A percentile compares a stretch with the other conserved stretches of the same genome.
Conservation (phyloP, 768 basidiomycete species). For the Termitomyces sp. region DNA sequence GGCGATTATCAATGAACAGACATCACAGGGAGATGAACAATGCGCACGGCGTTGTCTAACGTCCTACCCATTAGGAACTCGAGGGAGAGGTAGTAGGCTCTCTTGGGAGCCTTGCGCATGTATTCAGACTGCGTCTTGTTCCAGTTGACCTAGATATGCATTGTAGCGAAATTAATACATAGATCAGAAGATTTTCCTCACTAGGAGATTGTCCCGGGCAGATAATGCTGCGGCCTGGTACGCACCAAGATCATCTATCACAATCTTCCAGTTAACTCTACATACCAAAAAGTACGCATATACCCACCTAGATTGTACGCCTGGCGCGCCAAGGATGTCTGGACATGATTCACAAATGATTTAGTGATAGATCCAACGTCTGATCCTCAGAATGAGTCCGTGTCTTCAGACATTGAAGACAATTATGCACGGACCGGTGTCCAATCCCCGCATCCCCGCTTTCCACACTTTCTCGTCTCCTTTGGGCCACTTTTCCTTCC, state of each 20-base stretch:
- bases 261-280: background rate
- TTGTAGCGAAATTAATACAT: background rate
- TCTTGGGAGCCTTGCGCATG: constrained; percentile 79
- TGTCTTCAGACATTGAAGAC: background rate
- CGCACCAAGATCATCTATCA: constrained; percentile 67
- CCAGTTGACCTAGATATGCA: constrained; percentile 61
- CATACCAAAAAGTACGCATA: background rate
- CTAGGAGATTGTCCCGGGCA: constrained; percentile 83
- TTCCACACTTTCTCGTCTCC: constrained; percentile 79
- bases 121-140: constrained; percentile 74
- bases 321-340: constrained; percentile 87
- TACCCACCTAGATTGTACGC: constrained; percentile 74
- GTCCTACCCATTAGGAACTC: constrained; percentile 89
- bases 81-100: constrained; percentile 93
- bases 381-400: constrained; percentile 17
- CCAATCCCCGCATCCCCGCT: constrained; percentile 48
- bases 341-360: constrained; percentile 77
- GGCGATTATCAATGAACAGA: constrained; percentile 13
- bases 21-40: constrained; percentile 42
- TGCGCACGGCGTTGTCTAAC: constrained; percentile 56
- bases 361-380: constrained; percentile 60
- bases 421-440: constrained; percentile 38
- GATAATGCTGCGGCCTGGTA: constrained; percentile 91
- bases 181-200: constrained; percentile 24
- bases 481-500: constrained; percentile 81